Base-by-base conservation (phyloP, 192 early-diverging fungal genomes). In the Gorgonomyces haynaldii region DNA sequence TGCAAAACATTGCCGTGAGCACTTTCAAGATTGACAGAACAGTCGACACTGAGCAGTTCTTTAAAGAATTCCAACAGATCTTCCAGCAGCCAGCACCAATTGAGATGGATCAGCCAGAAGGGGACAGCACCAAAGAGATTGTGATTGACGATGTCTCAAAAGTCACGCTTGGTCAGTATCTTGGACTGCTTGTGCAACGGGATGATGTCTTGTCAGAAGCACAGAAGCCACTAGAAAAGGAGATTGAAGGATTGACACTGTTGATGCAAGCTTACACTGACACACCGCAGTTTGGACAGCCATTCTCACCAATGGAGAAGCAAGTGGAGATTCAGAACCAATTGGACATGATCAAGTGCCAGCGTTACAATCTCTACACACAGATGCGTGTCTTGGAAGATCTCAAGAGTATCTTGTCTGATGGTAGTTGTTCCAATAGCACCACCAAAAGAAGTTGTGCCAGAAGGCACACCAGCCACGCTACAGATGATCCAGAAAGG, bases 61-160 rank as follows among this genome's bases (percentile, higher is more conserved):
- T 70, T 40, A 17, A 43, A 20, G 61, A 67, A 4, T 43, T 67
- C 37, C 12, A 40, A 15, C 8, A 20, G 2, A 28, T 65, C 21
- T 70, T 74, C 42, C 24, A 50, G 12, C 50, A 63, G 28, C 58
- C 60, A 20, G 29, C 21, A 4, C 15, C 32, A 5, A 57, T 67
- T 37, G 16, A 27, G 12, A 67, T 67, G 47, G 66, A 69, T 12
- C 30, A 54, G 0, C 37, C 24, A 26, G 26, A 25, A 10, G 54
- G 39, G 5, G 70, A 73, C 43, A 52, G 52, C 15, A 58, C 65
- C 17, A 38, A 27, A 12, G 53, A 28, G 1, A 13, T 74, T 4
- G 57, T 58, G 8, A 60, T 74, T 27, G 63, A 69, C 37, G 71
- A 74, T 15, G 44, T 62, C 23, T 62, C 60, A 8, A 63, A 64